phyloP scores from a whole-genome alignment of 768 basidiomycete genomes.

The Russula brevipes region DNA sequence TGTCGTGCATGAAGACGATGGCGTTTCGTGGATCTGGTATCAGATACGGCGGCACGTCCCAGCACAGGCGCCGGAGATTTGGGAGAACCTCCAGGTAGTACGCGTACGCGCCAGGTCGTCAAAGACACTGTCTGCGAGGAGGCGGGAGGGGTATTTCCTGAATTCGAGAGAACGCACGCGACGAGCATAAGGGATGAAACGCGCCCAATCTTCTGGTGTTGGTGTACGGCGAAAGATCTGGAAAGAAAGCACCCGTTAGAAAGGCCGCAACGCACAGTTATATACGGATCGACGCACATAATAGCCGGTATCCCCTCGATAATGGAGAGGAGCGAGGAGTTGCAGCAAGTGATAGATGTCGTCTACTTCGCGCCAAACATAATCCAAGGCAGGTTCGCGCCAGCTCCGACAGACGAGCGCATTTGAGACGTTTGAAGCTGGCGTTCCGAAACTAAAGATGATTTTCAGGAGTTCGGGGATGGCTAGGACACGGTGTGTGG shows the following conservation, averaged over 20 bases:
- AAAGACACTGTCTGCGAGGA: conserved; percentile 15
- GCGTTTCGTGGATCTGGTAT: not conserved
- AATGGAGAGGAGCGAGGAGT: conserved; percentile 13
- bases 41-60: not conserved
- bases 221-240: conserved; percentile 17
- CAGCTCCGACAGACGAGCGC: conserved; percentile 22
- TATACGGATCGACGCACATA: conserved; percentile 3
- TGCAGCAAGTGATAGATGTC: conserved; percentile 15
- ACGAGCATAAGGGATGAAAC: conserved; percentile 23
- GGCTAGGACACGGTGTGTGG: conserved; percentile 15
- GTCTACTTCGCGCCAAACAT: conserved; percentile 22
- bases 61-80: conserved; percentile 19
- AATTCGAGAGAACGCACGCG: conserved; percentile 22
- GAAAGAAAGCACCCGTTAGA: not conserved
- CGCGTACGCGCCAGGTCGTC: conserved; percentile 23
- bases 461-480: conserved; percentile 23
- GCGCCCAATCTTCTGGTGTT: conserved; percentile 22
- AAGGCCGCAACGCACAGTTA: not conserved
- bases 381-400: conserved; percentile 19
- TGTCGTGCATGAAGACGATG: conserved; percentile 25
- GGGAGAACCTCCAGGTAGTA: conserved; percentile 24
- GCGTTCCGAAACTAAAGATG: conserved; percentile 21
- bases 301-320: not conserved
- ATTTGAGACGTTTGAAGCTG: conserved; percentile 11
- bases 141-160: not conserved